Evolutionary conservation across 352 stramenopile genomes (phyloP).

Genomic region (Phytophthora pistaciae): DNA sequence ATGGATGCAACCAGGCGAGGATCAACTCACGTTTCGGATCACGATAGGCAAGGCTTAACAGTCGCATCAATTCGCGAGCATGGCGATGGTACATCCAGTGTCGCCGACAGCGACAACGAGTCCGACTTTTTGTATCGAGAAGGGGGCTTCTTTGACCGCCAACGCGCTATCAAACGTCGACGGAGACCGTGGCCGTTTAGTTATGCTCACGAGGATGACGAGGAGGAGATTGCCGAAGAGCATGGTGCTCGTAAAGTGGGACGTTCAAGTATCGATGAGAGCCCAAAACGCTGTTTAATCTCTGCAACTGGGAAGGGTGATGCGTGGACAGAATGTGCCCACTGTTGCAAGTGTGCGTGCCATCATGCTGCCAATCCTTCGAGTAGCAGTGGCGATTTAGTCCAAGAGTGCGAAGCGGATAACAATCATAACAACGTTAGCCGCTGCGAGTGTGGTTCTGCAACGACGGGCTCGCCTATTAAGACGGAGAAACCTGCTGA

Average conservation of each 20-base stretch:
- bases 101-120: constrained; percentile 34
- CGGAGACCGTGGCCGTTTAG: constrained; percentile 67
- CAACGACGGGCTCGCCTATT: neutral
- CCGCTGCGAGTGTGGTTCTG: neutral
- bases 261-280: constrained; percentile 9
- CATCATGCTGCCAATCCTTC: constrained; percentile 25
- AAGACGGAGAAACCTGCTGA: constrained; percentile 5
- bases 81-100: constrained; percentile 19
- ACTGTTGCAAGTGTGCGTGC: constrained; percentile 60
- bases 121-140: constrained; percentile 83
- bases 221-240: constrained; percentile 33
- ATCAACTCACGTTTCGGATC: constrained; percentile 13
- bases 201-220: constrained; percentile 47
- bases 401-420: constrained; percentile 4
- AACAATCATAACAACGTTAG: neutral
- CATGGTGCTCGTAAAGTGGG: constrained; percentile 22
- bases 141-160: constrained; percentile 85
- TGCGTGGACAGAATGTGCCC: constrained; percentile 33
- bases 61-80: constrained; percentile 35
- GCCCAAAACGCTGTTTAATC: constrained; percentile 19
- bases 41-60: constrained; percentile 22
- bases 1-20: constrained; percentile 32
- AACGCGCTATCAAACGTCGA: constrained; percentile 67
- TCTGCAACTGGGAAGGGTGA: constrained; percentile 17
- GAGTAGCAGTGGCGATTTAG: constrained; percentile 4